Evolutionary conservation across 176 grass and related monocot genomes (phyloP), one percentile per base, ranked within the genome.

Genomic region (Zea mays): DNA sequence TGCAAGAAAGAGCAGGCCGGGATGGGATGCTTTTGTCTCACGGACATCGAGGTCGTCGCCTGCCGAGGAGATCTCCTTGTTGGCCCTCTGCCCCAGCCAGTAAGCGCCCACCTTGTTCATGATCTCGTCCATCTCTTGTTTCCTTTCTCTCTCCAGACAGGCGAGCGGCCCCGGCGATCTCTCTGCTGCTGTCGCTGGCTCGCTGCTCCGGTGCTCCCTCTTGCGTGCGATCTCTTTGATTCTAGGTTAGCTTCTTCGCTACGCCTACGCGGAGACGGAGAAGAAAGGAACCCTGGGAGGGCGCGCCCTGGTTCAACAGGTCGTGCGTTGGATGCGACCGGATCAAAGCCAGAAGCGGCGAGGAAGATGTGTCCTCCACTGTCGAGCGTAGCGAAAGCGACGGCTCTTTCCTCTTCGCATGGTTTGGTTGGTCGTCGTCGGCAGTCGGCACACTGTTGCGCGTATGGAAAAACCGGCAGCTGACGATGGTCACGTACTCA

Each of bases 101-200:
- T 90, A 97, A 15, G 67, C n/a, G 50, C 93, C 90, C 4, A 92
- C 33, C 82, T 97, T 90, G 85, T 97, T 90, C 87, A 90, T 86
- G 42, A 97, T 90, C 73, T 90, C 76, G 69, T 93, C 90, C 93
- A 93, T 97, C 82, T 82, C 27, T 27, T 27, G 27, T 27, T 27
- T 27, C 27, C 27, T 27, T 27, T 1, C 27, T 27, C 27, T 27
- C 11, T 57, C 27, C 49, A 27, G 11, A 10, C 57, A 60, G 57
- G 57, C 56, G 19, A 59, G 56, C 56, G 9, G 54, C 55, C 8
- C 19, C 57, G 20, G 56, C 10, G 59, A 35, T 34, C 59, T 34
- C 27, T 62, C 27, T 21, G 8, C 56, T 27, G 19, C 62, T 71
- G 45, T 36, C 37, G 12, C 62, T 47, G 45, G 7, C 2, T 0